A percentile compares a stretch with the other conserved stretches of the same genome.
Evolutionary conservation across 2,329 filamentous ascomycete genomes (phyloP).

Genomic region (Cordyceps fumosorosea): DNA sequence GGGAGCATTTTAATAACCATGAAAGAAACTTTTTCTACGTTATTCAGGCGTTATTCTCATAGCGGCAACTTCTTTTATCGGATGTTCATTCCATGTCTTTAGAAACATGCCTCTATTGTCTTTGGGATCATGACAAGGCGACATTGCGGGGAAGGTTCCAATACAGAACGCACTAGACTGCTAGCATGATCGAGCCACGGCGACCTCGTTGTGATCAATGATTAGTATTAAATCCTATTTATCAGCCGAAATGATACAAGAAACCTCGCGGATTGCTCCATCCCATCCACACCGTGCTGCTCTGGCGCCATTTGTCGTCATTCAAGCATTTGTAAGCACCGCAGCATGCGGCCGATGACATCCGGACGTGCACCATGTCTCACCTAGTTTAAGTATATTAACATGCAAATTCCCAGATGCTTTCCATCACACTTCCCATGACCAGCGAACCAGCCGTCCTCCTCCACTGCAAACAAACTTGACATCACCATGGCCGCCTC

Average conservation of each 20-base stretch:
- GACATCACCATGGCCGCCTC: background rate
- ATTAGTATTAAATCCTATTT: background rate
- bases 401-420: too few species aligned
- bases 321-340: slow-evolving; percentile 9
- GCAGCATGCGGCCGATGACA: too few species aligned
- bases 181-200: background rate
- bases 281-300: background rate
- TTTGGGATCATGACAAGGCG: background rate
- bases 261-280: background rate
- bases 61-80: too few species aligned
- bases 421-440: too few species aligned
- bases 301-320: slow-evolving; percentile 10
- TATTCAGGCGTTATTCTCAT: too few species aligned
- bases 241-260: slow-evolving; percentile 8
- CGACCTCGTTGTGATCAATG: background rate
- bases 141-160: background rate
- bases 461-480: background rate
- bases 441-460: background rate
- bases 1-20: background rate
- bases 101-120: background rate
- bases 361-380: too few species aligned
- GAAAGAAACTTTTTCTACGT: too few species aligned
- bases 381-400: background rate
- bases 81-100: too few species aligned
- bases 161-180: background rate